Evolutionary conservation across 177 flowering plant genomes (phyloP).

Genomic region (Vitis hybrid): DNA sequence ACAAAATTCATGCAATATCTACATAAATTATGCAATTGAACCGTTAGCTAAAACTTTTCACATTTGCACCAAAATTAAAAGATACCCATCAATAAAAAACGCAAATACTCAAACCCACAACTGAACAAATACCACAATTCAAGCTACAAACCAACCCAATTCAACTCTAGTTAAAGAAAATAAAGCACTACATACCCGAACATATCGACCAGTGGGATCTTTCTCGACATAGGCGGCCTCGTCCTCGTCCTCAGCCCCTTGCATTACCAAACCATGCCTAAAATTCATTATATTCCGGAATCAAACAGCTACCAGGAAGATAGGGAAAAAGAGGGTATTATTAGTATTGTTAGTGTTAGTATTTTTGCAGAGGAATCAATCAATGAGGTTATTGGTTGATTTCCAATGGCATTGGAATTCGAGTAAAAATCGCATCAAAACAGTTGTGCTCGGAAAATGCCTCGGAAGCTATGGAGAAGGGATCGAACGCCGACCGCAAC

Average conservation of each 20-base stretch:
- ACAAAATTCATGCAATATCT: no score
- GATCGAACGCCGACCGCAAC: slow-evolving; percentile 29
- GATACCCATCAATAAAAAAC: neutral
- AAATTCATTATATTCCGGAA: slow-evolving; percentile 19
- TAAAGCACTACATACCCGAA: slow-evolving; percentile 29
- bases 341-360: neutral
- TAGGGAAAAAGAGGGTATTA: neutral
- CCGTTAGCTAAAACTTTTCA: no score
- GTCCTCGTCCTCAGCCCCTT: neutral
- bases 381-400: slow-evolving; percentile 3
- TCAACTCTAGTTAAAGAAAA: neutral
- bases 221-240: slow-evolving; percentile 25
- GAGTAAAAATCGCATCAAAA: neutral
- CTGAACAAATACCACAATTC: neutral
- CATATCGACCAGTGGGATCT: slow-evolving; percentile 41
- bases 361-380: neutral
- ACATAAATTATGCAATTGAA: no score
- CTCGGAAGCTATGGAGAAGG: slow-evolving; percentile 20
- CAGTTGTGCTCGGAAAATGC: slow-evolving; percentile 15
- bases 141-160: neutral
- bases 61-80: neutral
- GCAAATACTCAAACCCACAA: neutral
- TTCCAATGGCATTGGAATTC: neutral
- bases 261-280: slow-evolving; percentile 6
- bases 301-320: slow-evolving; percentile 13